A percentile compares a stretch with the other conserved stretches of the same genome.
These are phyloP conservation scores for Wickerhamiella hasegawae DNA, from an alignment of 805 yeast species.

Conservation along the genomic window DNA sequence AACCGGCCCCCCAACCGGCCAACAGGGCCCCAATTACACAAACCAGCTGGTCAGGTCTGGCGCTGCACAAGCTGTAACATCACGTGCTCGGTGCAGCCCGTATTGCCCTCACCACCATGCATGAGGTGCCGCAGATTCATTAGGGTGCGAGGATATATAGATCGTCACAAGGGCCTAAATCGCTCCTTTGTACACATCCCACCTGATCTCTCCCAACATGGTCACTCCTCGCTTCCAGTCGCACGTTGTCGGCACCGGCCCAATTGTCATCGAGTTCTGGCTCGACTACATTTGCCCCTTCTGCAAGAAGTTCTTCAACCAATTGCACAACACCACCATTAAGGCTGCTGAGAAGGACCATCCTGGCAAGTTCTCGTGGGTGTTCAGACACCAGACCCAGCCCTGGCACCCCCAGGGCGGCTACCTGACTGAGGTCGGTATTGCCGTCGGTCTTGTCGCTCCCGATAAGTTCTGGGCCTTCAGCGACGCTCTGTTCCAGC, in stretches of 20 bases:
- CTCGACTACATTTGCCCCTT: conserved; percentile 43
- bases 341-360: conserved; percentile 33
- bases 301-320: conserved; percentile 46
- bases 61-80: no score
- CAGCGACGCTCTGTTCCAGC: conserved; percentile 38
- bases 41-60: no score
- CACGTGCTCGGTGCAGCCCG: no score
- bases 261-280: conserved; percentile 15
- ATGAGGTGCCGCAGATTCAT: no score
- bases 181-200: no score
- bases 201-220: no score
- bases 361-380: conserved; percentile 39
- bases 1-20: no score
- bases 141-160: no score
- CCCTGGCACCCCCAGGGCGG: conserved; percentile 80
- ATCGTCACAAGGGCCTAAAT: no score
- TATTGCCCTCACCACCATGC: no score
- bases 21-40: no score
- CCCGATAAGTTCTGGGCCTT: conserved; percentile 43
- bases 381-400: conserved; percentile 62
- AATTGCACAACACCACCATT: conserved; percentile 32
- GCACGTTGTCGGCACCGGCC: conserved; percentile 13
- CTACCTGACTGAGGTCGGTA: conserved; percentile 49
- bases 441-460: conserved; percentile 44
- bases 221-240: conserved; percentile 12